These are phyloP conservation scores for Rhodotorula paludigena DNA, from an alignment of 768 basidiomycete genomes.

Conservation along the genomic window DNA sequence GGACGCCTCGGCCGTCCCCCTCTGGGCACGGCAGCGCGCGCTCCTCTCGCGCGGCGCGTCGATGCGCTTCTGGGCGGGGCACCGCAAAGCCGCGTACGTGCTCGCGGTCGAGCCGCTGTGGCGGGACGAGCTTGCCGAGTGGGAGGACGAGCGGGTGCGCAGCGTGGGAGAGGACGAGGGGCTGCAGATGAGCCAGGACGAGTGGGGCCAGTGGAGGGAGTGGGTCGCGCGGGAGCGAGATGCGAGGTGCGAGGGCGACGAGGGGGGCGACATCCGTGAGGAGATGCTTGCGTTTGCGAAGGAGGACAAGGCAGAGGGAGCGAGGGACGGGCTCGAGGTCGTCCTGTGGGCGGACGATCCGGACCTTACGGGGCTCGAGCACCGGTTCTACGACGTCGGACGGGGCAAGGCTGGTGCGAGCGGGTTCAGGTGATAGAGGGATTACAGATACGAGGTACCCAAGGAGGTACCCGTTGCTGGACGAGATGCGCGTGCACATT, in stretches of 20 bases:
- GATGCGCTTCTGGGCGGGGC: conserved; percentile 20
- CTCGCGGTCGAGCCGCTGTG: conserved; percentile 15
- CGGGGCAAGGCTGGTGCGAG: conserved; percentile 24
- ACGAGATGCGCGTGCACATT: no score
- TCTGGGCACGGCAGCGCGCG: neutral
- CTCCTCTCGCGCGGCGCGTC: conserved; percentile 8
- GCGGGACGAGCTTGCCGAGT: conserved; percentile 2
- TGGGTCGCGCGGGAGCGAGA: conserved; percentile 4
- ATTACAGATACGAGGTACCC: no score
- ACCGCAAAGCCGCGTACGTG: conserved; percentile 13
- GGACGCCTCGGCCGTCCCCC: neutral
- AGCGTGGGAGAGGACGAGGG: no score
- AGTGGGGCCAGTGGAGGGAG: conserved; percentile 1
- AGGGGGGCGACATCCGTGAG: neutral
- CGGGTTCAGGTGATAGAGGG: conserved; percentile 18
- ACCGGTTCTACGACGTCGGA: conserved; percentile 28
- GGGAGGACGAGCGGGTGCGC: no score
- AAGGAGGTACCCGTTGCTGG: no score
- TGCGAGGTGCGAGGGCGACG: neutral
- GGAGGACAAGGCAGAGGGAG: neutral
- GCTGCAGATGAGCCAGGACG: neutral
- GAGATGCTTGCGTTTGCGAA: neutral
- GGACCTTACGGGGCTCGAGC: conserved; percentile 31
- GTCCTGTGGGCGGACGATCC: conserved; percentile 30
- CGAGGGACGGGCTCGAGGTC: neutral